phyloP scores from a whole-genome alignment of 139 green algal species.

The Pleodorina starrii region DNA sequence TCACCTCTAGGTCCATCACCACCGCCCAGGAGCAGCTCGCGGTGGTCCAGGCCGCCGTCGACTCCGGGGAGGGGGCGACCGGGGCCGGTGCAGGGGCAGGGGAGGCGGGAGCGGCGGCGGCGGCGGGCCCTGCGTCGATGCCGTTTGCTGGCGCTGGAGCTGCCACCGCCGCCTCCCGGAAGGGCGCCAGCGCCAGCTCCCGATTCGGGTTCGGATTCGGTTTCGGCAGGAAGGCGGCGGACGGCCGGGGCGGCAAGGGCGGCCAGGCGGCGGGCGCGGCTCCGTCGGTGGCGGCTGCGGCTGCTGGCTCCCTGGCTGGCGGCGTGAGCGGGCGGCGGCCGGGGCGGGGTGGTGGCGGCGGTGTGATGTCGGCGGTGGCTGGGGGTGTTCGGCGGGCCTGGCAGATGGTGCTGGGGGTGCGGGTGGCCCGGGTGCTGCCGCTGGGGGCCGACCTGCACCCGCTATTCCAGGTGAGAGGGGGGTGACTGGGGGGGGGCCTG shows the following conservation, averaged over 20 bases:
- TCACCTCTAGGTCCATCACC: slow-evolving; percentile 26
- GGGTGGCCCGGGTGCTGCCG: background rate
- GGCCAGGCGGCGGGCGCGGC: background rate
- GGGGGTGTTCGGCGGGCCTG: no score
- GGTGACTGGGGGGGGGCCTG: no score
- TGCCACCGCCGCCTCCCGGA: no score
- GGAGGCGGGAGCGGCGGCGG: no score
- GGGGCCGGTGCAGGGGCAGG: no score
- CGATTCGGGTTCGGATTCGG: background rate
- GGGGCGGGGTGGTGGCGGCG: background rate
- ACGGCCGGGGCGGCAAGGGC: background rate
- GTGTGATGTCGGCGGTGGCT: no score
- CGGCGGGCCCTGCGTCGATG: no score
- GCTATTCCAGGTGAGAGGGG: slow-evolving; percentile 3
- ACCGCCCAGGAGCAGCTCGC: background rate
- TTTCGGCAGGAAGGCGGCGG: background rate
- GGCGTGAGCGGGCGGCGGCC: background rate
- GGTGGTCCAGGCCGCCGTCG: background rate
- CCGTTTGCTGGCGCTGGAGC: no score
- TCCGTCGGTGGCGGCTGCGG: background rate
- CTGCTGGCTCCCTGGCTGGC: background rate
- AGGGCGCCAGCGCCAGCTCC: background rate
- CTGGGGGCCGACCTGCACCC: slow-evolving; percentile 24
- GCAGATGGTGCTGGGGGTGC: background rate
- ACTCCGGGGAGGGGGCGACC: background rate